Percentiles rank a stretch among this genome's conserved stretches.
Conservation (phyloP, 176 grass and related monocot genomes). For the Alopecurus myosuroides region DNA sequence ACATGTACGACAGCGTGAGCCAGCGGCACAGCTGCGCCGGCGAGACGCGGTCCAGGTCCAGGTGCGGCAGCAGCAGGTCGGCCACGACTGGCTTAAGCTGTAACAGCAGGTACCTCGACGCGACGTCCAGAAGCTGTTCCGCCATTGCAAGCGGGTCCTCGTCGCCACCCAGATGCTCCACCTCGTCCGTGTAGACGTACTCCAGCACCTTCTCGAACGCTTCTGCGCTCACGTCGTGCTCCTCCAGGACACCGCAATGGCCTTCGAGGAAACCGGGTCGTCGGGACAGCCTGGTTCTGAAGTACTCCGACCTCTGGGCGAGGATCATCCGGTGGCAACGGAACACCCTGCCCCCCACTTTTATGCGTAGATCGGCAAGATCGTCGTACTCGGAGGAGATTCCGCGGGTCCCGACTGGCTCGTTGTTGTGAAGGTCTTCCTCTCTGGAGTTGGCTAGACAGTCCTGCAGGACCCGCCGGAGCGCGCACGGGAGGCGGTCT, state of each 20-base stretch:
- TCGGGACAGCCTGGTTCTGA: conserved; percentile 72
- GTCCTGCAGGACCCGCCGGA: conserved; percentile 44
- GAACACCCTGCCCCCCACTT: conserved; percentile 68
- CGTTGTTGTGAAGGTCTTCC: conserved; percentile 5
- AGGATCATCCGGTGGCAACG: conserved; percentile 75
- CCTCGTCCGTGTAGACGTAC: conserved; percentile 81
- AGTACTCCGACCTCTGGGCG: conserved; percentile 85
- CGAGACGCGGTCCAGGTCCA: conserved; percentile 34
- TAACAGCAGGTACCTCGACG: conserved; percentile 81
- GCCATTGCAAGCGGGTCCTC: conserved; percentile 31
- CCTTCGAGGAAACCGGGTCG: conserved; percentile 57
- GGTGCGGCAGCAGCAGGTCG: conserved; percentile 55
- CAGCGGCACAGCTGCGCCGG: conserved; percentile 80
- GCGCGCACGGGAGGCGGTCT: conserved; percentile 57
- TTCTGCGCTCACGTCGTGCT: conserved; percentile 72
- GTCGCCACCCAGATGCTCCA: conserved; percentile 44
- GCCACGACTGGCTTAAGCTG: conserved; percentile 66
- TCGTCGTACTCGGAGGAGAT: conserved; percentile 14
- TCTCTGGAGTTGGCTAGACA: conserved; percentile 46
- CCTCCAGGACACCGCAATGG: conserved; percentile 46
- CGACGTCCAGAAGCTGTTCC: conserved; percentile 82
- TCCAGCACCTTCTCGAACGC: conserved; percentile 86
- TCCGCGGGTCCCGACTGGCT: background rate
- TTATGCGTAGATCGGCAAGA: conserved; percentile 68
- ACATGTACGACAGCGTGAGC: background rate